Percentiles rank a stretch among this genome's conserved stretches.
Conservation (phyloP, 805 yeast genomes). For the Cyberlindnera misumaiensis region DNA sequence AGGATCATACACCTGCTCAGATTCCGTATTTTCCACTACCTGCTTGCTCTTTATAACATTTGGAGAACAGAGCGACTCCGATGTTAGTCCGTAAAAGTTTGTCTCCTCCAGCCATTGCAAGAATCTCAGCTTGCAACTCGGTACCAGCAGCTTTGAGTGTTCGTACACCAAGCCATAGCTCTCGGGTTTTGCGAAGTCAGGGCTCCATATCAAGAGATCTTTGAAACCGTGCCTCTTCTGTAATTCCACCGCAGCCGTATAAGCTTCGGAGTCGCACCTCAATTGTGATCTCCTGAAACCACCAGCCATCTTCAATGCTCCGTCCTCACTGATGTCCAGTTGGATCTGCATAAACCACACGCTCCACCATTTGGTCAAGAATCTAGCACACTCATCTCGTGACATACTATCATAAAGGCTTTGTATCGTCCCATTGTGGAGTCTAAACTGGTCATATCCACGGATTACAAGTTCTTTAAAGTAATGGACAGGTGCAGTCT, state of each 20-base stretch:
- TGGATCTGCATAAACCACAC: constrained; percentile 27
- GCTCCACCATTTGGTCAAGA: constrained; percentile 30
- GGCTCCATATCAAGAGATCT: constrained; percentile 17
- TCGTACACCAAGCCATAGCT: constrained; percentile 20
- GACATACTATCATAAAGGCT: constrained; percentile 15
- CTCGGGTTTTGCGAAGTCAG: constrained; percentile 3
- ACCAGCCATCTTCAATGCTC: constrained; percentile 25
- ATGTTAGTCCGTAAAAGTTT: constrained; percentile 10
- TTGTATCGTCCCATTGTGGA: constrained; percentile 20
- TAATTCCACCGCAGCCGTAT: constrained; percentile 6
- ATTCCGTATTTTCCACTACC: constrained; percentile 5
- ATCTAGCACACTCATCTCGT: constrained; percentile 10
- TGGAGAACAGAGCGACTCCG: constrained; percentile 9
- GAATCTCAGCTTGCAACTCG: constrained; percentile 9
- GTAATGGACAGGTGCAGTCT: constrained; percentile 22
- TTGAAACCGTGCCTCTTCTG: constrained; percentile 7
- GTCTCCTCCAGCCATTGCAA: constrained; percentile 17
- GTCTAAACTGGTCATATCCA: constrained; percentile 20
- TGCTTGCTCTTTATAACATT: constrained; percentile 19
- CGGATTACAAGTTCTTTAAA: constrained; percentile 21
- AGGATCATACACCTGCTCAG: constrained; percentile 19
- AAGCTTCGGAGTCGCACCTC: constrained; percentile 9
- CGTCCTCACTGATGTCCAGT: constrained; percentile 26
- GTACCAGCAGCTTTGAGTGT: constrained; percentile 4
- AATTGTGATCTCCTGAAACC: constrained; percentile 18